These are phyloP conservation scores for Leccinum boreale DNA, from an alignment of 768 basidiomycete species.

Conservation along the genomic window DNA sequence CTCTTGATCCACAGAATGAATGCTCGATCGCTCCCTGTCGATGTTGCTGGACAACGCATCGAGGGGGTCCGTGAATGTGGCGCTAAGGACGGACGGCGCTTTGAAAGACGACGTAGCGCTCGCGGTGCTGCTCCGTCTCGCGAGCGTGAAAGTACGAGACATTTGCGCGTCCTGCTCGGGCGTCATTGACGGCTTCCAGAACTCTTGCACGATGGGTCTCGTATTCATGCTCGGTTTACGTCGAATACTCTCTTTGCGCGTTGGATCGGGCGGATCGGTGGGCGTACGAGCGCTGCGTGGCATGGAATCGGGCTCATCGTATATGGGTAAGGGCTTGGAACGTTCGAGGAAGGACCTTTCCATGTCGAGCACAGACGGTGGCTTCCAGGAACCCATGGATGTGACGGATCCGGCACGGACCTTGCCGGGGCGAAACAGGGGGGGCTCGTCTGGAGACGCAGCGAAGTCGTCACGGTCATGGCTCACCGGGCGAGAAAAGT, in stretches of 20 bases:
- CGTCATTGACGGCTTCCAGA: slow-evolving; percentile 49
- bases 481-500: slow-evolving; percentile 15
- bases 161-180: slow-evolving; percentile 42
- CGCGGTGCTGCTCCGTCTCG: slow-evolving; percentile 46
- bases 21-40: slow-evolving; percentile 27
- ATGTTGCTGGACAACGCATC: slow-evolving; percentile 15
- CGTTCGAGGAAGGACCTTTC: slow-evolving; percentile 20
- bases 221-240: slow-evolving; percentile 34
- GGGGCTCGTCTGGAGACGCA: slow-evolving; percentile 19
- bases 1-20: slow-evolving; percentile 26
- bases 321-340: slow-evolving; percentile 16
- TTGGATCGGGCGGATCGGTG: slow-evolving; percentile 19
- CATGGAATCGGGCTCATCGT: slow-evolving; percentile 31
- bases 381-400: slow-evolving; percentile 26
- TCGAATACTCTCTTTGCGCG: slow-evolving; percentile 27
- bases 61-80: slow-evolving; percentile 33
- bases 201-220: slow-evolving; percentile 38
- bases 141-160: slow-evolving; percentile 41
- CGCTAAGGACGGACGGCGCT: slow-evolving; percentile 38
- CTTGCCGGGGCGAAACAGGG: slow-evolving; percentile 17
- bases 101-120: slow-evolving; percentile 50
- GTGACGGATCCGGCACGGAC: slow-evolving; percentile 27
- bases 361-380: slow-evolving; percentile 24
- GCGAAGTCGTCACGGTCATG: slow-evolving; percentile 21
- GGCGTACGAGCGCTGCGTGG: slow-evolving; percentile 18